Conservation (phyloP, 768 basidiomycete genomes). For the Suillus paluster region DNA sequence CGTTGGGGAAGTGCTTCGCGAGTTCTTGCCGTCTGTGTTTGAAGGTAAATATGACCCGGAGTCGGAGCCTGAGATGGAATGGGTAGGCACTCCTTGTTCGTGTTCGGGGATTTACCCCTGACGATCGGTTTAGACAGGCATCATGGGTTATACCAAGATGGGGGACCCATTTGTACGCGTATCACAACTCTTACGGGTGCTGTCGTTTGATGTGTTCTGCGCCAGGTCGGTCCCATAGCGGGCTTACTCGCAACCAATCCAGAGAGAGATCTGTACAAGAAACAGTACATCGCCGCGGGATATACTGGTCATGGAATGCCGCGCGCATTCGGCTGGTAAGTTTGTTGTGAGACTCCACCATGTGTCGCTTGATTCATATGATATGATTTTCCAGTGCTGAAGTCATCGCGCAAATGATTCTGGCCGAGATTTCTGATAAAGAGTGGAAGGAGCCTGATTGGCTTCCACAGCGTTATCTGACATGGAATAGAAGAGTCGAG, state of each 20-base stretch:
- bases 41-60: conserved; percentile 50
- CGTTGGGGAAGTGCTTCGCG: conserved; percentile 55
- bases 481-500: conserved; percentile 26
- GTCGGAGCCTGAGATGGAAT: conserved; percentile 69
- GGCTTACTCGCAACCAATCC: not conserved
- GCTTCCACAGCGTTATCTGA: conserved; percentile 63
- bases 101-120: not conserved
- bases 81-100: conserved; percentile 54
- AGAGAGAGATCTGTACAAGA: conserved; percentile 34
- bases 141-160: conserved; percentile 73
- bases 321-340: conserved; percentile 62
- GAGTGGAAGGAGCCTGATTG: conserved; percentile 61
- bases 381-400: conserved; percentile 53
- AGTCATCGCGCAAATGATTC: conserved; percentile 61
- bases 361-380: not conserved
- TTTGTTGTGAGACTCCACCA: not conserved
- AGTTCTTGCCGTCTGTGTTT: conserved; percentile 63
- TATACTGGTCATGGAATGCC: conserved; percentile 81
- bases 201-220: not conserved
- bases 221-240: conserved; percentile 7
- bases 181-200: not conserved
- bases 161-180: conserved; percentile 69
- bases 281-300: conserved; percentile 72
- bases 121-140: conserved; percentile 61
- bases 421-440: conserved; percentile 46